Evolutionary conservation across 495 filamentous ascomycete genomes (phyloP), one percentile per base, ranked within the genome.

Genomic region (Penicillium longicatenatum): DNA sequence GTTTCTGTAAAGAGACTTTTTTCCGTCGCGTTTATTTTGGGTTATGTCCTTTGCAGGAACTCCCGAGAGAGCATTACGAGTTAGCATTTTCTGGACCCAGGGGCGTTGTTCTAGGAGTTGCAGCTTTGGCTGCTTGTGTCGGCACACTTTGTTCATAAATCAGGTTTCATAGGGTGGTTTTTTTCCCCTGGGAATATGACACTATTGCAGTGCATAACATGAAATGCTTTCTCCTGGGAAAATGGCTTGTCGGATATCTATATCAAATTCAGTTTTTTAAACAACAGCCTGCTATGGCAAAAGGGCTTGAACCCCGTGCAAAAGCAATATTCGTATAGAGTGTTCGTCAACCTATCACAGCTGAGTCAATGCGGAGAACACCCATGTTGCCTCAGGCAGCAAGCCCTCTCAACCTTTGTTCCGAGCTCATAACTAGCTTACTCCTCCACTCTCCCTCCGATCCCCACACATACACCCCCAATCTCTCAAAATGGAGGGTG

Each of bases 401-500:
- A 20, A 12, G 52, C 45, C 48, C 29, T 48, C 24, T 26, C 24
- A 22, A 29, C 22, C 45, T 48, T 17, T 3, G 16, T 54, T 21
- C 52, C 52, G 52, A 54, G 24, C 52, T 54, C 50, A 48, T 42
- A 41, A 57, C 52, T 57, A 50, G 61, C 49, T 57, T 31, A 26
- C 50, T 49, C 50, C 42, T 59, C 52, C 61, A 53, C 60, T 39
- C 52, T 50, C 43, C 55, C 20, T 45, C 52, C 52, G 30, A 54
- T 50, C 31, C n/a, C 37, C 39, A 24, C 24, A n/a, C 16, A 50
- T 17, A 30, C 46, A 14, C 17, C 41, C 33, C 16, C 24, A 52
- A 33, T n/a, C 19, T 21, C 11, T 39, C 51, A 76, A 52, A n/a
- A 79, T 79, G 76, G 74, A 78, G 54, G 64, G 72, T 55, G 70